These are phyloP conservation scores for Pleurotus platypus DNA, from an alignment of 768 basidiomycete genomes.

Conservation along the genomic window DNA sequence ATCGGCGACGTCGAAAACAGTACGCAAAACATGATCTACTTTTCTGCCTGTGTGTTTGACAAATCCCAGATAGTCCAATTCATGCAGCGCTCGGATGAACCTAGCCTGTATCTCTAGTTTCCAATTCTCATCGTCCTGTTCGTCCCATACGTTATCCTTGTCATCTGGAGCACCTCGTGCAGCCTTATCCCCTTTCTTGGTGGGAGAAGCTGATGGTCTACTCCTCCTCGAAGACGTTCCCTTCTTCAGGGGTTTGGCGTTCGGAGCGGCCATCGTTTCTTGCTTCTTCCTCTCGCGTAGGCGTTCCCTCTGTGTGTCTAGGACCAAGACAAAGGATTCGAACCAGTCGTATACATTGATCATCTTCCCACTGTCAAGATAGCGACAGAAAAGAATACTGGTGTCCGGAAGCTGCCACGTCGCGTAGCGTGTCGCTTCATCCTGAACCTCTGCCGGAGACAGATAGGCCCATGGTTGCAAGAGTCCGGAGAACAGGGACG, in stretches of 20 bases:
- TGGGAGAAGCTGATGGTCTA: conserved; percentile 11
- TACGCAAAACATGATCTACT: conserved; percentile 69
- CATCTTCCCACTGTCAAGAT: conserved; percentile 75
- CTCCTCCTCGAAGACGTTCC: conserved; percentile 15
- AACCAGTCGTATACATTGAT: conserved; percentile 91
- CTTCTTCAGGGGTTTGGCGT: neutral
- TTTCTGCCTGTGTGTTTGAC: conserved; percentile 78
- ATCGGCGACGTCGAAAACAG: conserved; percentile 55
- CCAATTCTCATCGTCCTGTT: conserved; percentile 47
- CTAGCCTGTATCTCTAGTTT: conserved; percentile 67
- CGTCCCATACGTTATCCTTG: conserved; percentile 24
- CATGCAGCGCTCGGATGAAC: conserved; percentile 77
- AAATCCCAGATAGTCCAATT: conserved; percentile 78
- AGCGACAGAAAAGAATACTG: conserved; percentile 72
- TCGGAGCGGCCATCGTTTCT: neutral
- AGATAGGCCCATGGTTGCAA: conserved; percentile 53
- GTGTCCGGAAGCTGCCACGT: conserved; percentile 67
- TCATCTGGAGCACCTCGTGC: conserved; percentile 18
- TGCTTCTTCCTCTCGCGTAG: neutral
- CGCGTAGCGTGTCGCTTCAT: conserved; percentile 12
- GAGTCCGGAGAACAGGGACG: conserved; percentile 58
- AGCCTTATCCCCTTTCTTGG: conserved; percentile 23
- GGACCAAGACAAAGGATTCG: conserved; percentile 64
- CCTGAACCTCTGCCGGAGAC: conserved; percentile 10
- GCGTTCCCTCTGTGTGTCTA: conserved; percentile 54